These are phyloP conservation scores for Tylopilus orsonianus DNA, from an alignment of 1,284 basidiomycete genomes.

Conservation along the genomic window DNA sequence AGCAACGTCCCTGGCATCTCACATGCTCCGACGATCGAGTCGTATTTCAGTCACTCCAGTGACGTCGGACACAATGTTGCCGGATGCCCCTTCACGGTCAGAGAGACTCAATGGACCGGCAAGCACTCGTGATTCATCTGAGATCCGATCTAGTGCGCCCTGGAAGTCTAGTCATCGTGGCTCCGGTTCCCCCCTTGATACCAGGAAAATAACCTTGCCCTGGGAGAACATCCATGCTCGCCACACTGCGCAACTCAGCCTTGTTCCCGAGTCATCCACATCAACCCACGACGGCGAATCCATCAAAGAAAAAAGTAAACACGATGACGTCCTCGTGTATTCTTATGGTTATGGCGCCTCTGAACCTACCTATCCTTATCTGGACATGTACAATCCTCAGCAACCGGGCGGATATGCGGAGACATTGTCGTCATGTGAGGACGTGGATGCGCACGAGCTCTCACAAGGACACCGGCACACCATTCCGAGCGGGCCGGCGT, in stretches of 20 bases:
- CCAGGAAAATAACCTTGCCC: constrained; percentile 1
- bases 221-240: constrained; percentile 16
- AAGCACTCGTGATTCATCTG: constrained; percentile 16
- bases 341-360: constrained; percentile 31
- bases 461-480: constrained; percentile 6
- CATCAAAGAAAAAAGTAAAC: constrained; percentile 11
- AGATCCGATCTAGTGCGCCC: constrained; percentile 20
- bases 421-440: constrained; percentile 8
- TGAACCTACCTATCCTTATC: constrained; percentile 31
- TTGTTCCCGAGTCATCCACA: constrained; percentile 5
- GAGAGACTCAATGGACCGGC: constrained; percentile 9
- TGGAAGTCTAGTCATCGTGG: constrained; percentile 22
- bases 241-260: constrained; percentile 8
- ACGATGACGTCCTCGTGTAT: constrained; percentile 14
- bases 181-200: constrained; percentile 8
- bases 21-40: constrained; percentile 28
- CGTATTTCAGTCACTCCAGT: constrained; percentile 13
- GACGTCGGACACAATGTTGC: constrained; percentile 7
- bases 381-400: constrained; percentile 32
- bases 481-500: constrained; percentile 7
- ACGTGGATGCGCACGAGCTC: constrained; percentile 4
- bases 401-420: constrained; percentile 1
- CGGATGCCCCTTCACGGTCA: constrained; percentile 5
- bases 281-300: constrained; percentile 16
- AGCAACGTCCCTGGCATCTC: constrained; percentile 8